phyloP scores from a whole-genome alignment of 78 protist genomes.

The Pigoraptor vietnamica region DNA sequence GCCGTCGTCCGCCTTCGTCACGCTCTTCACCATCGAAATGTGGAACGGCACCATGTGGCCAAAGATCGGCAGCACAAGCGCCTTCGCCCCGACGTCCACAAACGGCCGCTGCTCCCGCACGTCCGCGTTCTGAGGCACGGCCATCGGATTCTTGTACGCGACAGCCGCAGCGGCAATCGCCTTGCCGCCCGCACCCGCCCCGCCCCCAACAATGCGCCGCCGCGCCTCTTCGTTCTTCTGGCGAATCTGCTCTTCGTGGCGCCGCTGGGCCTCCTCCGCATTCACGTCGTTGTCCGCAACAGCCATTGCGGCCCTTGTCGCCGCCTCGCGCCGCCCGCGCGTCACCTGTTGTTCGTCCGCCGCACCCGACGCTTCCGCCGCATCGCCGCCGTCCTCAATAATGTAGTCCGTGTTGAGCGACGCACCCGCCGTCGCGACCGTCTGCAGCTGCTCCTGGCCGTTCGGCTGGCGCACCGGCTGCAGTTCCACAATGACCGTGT shows the following conservation, averaged over 20 bases:
- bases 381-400: background rate
- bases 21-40: slow-evolving; percentile 71
- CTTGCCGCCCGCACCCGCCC: background rate
- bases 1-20: slow-evolving; percentile 51
- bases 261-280: background rate
- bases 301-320: background rate
- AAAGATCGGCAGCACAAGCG: slow-evolving; percentile 77
- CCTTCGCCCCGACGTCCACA: slow-evolving; percentile 56
- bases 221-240: background rate
- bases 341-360: background rate
- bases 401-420: background rate
- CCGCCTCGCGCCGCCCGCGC: background rate
- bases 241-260: background rate
- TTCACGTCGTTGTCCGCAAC: background rate
- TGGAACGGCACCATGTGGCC: slow-evolving; percentile 89
- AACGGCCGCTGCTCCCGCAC: slow-evolving; percentile 24
- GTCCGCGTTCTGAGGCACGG: slow-evolving; percentile 30
- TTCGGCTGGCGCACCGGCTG: slow-evolving; percentile 22
- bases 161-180: background rate
- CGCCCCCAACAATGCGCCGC: background rate
- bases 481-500: slow-evolving; percentile 50
- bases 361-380: background rate
- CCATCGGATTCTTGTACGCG: background rate
- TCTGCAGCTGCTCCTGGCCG: slow-evolving; percentile 16
- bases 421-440: slow-evolving; percentile 7